Conservation (phyloP, 805 yeast species). For the Ogataea ramenticola region DNA sequence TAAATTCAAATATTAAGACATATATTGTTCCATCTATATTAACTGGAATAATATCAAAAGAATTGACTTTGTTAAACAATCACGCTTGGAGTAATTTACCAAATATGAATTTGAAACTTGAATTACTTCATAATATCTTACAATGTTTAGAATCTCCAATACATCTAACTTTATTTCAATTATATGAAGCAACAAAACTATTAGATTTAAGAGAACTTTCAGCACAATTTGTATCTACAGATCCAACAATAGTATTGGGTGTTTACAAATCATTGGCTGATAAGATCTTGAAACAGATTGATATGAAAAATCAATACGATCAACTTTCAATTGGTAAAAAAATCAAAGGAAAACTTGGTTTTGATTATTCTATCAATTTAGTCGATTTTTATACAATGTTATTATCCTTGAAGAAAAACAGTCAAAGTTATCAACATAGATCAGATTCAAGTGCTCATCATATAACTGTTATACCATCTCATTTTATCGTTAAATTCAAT, state of each 20-base stretch:
- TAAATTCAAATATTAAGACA: constrained; percentile 1
- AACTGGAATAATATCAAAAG: constrained; percentile 21
- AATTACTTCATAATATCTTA: constrained; percentile 25
- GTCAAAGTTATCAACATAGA: constrained; percentile 25
- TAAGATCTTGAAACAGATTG: constrained; percentile 8
- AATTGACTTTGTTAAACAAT: constrained; percentile 18
- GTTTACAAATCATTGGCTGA: constrained; percentile 21
- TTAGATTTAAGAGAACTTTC: constrained; percentile 25
- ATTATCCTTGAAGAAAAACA: constrained; percentile 42
- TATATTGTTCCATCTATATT: constrained; percentile 25
- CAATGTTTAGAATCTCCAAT: constrained; percentile 34
- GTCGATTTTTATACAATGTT: constrained; percentile 36
- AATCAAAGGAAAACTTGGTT: constrained; percentile 13
- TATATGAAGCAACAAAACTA: constrained; percentile 27
- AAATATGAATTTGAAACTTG: constrained; percentile 25
- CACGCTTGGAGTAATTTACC: constrained; percentile 26
- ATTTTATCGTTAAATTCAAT: constrained; percentile 27
- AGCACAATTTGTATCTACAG: constrained; percentile 13
- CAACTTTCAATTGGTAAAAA: constrained; percentile 19
- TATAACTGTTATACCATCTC: constrained; percentile 36
- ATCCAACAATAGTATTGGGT: constrained; percentile 11
- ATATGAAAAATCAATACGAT: constrained; percentile 23
- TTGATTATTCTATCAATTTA: constrained; percentile 13
- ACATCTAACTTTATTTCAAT: constrained; percentile 30
- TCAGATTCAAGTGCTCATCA: constrained; percentile 27